These are phyloP conservation scores for Ophiostoma sp. DNA, from an alignment of 2,329 filamentous ascomycete species.

Conservation along the genomic window DNA sequence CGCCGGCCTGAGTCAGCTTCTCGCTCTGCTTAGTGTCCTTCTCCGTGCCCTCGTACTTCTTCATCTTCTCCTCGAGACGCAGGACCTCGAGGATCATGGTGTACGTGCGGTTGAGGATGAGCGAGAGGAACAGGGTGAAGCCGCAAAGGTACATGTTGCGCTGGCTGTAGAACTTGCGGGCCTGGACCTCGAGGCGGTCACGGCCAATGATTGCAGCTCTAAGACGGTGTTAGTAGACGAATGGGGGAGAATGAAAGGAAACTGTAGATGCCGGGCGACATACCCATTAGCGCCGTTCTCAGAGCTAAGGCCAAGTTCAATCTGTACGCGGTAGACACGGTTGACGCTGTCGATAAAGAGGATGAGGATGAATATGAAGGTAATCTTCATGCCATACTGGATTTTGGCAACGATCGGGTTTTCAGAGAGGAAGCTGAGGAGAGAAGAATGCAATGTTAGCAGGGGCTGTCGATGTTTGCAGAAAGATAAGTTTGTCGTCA, in stretches of 20 bases:
- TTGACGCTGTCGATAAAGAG: slow-evolving; percentile 96
- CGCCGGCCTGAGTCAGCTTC: slow-evolving; percentile 68
- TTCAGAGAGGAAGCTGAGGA: slow-evolving; percentile 82
- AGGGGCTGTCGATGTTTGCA: neutral
- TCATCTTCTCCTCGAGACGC: slow-evolving; percentile 87
- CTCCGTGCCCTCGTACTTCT: slow-evolving; percentile 70
- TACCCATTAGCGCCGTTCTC: slow-evolving; percentile 58
- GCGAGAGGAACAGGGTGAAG: slow-evolving; percentile 96
- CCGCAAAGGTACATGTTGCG: slow-evolving; percentile 99
- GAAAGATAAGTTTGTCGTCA: neutral
- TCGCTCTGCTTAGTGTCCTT: slow-evolving; percentile 64
- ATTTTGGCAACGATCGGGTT: slow-evolving; percentile 82
- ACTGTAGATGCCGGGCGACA: slow-evolving; percentile 35
- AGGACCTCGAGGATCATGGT: slow-evolving; percentile 93
- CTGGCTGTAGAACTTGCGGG: slow-evolving; percentile 99
- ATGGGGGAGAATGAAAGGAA: neutral
- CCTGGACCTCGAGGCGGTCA: slow-evolving; percentile 97
- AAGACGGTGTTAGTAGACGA: slow-evolving; percentile 31
- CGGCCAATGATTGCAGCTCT: slow-evolving; percentile 75
- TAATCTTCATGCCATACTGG: slow-evolving; percentile 98
- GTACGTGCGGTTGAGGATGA: slow-evolving; percentile 99
- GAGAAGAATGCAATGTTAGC: neutral
- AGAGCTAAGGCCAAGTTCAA: slow-evolving; percentile 74
- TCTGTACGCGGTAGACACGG: slow-evolving; percentile 93
- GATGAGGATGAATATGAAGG: slow-evolving; percentile 98